These are phyloP conservation scores for Septoria linicola DNA, from an alignment of 2,329 filamentous ascomycete species.

Conservation along the genomic window DNA sequence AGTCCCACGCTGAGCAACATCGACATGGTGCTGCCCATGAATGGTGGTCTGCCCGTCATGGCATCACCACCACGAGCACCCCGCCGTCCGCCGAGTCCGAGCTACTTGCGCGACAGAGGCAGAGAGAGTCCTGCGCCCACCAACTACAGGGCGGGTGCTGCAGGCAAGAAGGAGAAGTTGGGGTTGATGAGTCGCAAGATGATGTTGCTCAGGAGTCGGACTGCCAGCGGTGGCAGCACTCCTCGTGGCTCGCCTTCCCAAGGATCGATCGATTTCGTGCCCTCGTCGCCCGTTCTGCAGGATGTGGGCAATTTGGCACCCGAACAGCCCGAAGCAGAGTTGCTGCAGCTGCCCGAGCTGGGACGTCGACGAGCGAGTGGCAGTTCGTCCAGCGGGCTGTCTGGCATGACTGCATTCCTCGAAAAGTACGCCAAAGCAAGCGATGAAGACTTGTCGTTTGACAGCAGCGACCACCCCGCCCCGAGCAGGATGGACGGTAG, in stretches of 20 bases:
- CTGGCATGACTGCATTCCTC: constrained; percentile 39
- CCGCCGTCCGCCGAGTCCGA: constrained; percentile 33
- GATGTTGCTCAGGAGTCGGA: constrained; percentile 35
- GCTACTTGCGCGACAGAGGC: constrained; percentile 29
- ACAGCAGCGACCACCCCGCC: constrained; percentile 22
- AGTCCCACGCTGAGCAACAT: constrained; percentile 90
- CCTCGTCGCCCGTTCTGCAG: constrained; percentile 35
- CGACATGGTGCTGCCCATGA: constrained; percentile 81
- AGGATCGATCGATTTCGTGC: constrained; percentile 21
- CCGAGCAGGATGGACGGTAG: constrained; percentile 6
- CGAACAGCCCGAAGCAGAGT: constrained; percentile 17
- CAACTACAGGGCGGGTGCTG: constrained; percentile 8
- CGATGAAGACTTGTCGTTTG: constrained; percentile 26
- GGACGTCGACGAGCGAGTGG: constrained; percentile 34
- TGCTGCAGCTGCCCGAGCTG: constrained; percentile 22
- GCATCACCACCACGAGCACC: constrained; percentile 26
- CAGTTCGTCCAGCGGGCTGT: constrained; percentile 47
- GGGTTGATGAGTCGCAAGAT: constrained; percentile 36
- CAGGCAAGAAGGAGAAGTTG: constrained; percentile 32
- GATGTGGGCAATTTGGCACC: constrained; percentile 34
- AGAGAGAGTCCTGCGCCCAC: constrained; percentile 4
- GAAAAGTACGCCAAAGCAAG: constrained; percentile 30
- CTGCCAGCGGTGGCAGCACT: constrained; percentile 22
- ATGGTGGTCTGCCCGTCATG: constrained; percentile 41
- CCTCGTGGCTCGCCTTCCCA: constrained; percentile 14